Conservation (phyloP, 441 rosid species). For the Lagerstroemia fauriei region DNA sequence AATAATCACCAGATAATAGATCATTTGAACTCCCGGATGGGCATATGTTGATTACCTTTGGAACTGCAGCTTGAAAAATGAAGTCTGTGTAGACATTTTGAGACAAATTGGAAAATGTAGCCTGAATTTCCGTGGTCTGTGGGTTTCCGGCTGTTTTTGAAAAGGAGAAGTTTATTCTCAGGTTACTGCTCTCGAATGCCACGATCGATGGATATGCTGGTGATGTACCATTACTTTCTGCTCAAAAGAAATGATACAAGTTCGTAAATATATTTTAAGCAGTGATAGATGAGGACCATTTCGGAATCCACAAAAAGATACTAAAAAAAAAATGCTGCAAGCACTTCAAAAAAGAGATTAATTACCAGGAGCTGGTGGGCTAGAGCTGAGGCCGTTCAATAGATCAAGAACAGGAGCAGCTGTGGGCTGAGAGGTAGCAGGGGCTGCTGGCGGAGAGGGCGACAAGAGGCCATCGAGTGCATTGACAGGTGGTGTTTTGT, state of each 20-base stretch:
- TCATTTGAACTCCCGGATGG: neutral
- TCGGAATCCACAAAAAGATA: neutral
- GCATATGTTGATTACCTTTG: constrained; percentile 59
- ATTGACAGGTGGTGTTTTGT: constrained; percentile 39
- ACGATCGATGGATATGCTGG: constrained; percentile 69
- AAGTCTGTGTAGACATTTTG: constrained; percentile 65
- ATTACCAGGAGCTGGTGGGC: constrained; percentile 64
- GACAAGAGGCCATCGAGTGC: constrained; percentile 54
- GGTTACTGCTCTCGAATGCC: constrained; percentile 81
- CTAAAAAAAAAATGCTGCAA: constrained; percentile 20
- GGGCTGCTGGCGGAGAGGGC: constrained; percentile 40
- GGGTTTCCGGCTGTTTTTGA: constrained; percentile 76
- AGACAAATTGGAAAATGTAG: constrained; percentile 76
- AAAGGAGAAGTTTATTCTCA: constrained; percentile 77
- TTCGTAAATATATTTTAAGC: constrained; percentile 21
- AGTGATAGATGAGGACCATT: neutral
- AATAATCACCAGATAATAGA: neutral
- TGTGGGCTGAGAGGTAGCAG: constrained; percentile 45
- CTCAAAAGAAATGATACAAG: constrained; percentile 12
- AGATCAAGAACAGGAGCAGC: constrained; percentile 70
- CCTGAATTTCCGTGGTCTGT: constrained; percentile 63
- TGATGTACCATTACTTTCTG: constrained; percentile 66
- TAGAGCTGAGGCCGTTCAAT: constrained; percentile 75
- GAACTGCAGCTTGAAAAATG: constrained; percentile 96
- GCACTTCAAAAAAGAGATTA: constrained; percentile 11